Conservation (phyloP, 192 early-diverging fungal species). For the Coemansia asiatica region DNA sequence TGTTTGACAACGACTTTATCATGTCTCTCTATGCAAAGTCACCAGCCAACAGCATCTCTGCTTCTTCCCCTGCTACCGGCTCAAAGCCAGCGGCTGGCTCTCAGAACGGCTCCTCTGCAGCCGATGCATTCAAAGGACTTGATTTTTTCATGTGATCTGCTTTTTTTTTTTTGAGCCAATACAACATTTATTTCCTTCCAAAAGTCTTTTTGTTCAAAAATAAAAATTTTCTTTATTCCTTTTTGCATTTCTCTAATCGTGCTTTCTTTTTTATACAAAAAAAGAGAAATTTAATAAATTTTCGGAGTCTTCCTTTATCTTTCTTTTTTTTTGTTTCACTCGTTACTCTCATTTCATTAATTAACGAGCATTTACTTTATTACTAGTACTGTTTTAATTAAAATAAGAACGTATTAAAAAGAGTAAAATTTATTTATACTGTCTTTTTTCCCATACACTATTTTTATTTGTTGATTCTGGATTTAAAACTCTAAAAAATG, state of each 20-base stretch:
- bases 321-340: not conserved
- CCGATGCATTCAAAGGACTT: conserved; percentile 25
- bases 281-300: not conserved
- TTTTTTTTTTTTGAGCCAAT: too few relatives aligned
- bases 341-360: not conserved
- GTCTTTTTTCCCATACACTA: not conserved
- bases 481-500: conserved; percentile 15
- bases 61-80: conserved; percentile 2
- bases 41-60: not conserved
- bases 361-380: not conserved
- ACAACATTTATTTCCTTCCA: too few relatives aligned
- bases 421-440: not conserved
- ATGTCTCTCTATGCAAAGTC: conserved; percentile 53
- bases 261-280: not conserved
- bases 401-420: not conserved
- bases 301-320: not conserved
- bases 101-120: conserved; percentile 3
- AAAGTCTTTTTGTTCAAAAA: too few relatives aligned
- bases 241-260: not conserved
- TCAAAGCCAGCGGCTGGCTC: not conserved
- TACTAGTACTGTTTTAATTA: not conserved
- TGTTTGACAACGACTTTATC: conserved; percentile 52
- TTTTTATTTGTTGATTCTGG: not conserved
- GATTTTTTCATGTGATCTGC: conserved; percentile 24
- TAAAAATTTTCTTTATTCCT: not conserved